Conservation (phyloP, 2,329 filamentous ascomycete species). For the Triangularia verruculosa region DNA sequence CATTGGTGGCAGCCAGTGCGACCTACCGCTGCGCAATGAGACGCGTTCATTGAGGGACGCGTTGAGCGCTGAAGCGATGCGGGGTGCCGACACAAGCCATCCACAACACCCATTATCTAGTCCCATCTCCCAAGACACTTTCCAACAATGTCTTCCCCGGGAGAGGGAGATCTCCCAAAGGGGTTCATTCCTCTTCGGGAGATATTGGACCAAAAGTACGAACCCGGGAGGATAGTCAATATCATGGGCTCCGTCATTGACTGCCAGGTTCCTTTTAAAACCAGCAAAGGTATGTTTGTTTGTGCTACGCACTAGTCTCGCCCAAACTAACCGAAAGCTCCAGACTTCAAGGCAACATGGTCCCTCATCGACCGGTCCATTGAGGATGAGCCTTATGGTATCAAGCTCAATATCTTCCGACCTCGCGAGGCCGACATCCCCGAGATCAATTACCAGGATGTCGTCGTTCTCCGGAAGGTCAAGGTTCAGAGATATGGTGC, state of each 20-base stretch:
- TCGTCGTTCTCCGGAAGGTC: constrained; percentile 59
- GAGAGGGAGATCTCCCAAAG: constrained; percentile 32
- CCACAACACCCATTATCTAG: too few relatives aligned
- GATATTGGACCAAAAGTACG: constrained; percentile 40
- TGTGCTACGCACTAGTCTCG: constrained; percentile 20
- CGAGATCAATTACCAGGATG: constrained; percentile 51
- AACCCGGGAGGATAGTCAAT: constrained; percentile 42
- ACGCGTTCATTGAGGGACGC: not conserved
- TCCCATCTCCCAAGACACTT: not conserved
- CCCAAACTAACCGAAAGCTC: constrained; percentile 1
- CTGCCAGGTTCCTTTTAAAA: constrained; percentile 50
- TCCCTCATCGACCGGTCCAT: constrained; percentile 58
- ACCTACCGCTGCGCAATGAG: not conserved
- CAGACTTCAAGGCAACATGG: constrained; percentile 61
- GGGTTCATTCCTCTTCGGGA: constrained; percentile 42
- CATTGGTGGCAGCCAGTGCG: too few relatives aligned
- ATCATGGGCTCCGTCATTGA: constrained; percentile 72
- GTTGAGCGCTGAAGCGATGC: not conserved
- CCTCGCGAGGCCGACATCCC: constrained; percentile 47
- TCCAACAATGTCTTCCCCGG: not conserved
- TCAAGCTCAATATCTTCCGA: constrained; percentile 61
- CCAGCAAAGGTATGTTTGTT: constrained; percentile 47
- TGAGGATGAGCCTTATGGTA: constrained; percentile 40
- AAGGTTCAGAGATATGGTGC: constrained; percentile 49
- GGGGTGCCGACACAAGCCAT: not conserved